phyloP scores from a whole-genome alignment of 352 stramenopile genomes.

The Globisporangium cylindrosporum region DNA sequence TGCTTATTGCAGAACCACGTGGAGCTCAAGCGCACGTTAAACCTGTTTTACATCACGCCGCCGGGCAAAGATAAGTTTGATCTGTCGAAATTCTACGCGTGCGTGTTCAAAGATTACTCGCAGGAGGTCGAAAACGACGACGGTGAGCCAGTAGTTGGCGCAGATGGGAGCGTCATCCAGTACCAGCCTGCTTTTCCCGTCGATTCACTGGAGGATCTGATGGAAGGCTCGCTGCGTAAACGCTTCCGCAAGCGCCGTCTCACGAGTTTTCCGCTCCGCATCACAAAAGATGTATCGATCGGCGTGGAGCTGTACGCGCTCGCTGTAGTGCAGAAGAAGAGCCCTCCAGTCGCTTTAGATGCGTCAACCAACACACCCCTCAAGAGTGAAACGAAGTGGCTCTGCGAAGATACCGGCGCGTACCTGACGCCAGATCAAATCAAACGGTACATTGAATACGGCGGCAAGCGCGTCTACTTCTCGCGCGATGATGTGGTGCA shows the following conservation, averaged over 20 bases:
- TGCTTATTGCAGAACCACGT: constrained; percentile 54
- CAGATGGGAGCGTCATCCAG: constrained; percentile 15
- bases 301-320: constrained; percentile 76
- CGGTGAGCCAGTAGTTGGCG: constrained; percentile 20
- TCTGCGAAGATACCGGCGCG: constrained; percentile 76
- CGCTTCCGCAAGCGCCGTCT: constrained; percentile 75
- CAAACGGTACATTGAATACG: constrained; percentile 72
- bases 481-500: constrained; percentile 75
- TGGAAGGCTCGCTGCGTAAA: constrained; percentile 77
- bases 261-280: constrained; percentile 57
- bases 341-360: constrained; percentile 56
- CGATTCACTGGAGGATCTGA: constrained; percentile 67
- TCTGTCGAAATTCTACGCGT: constrained; percentile 56
- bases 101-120: constrained; percentile 67
- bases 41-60: constrained; percentile 76
- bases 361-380: constrained; percentile 70
- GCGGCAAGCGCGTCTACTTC: constrained; percentile 78
- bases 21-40: constrained; percentile 70
- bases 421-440: constrained; percentile 76
- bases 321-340: constrained; percentile 59
- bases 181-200: constrained; percentile 75
- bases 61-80: constrained; percentile 54
- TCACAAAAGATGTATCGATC: constrained; percentile 75
- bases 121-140: constrained; percentile 21
- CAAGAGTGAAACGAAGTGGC: constrained; percentile 82